Evolutionary conservation across 2,329 filamentous ascomycete genomes (phyloP).

Genomic region (Phyllosticta citrichinensis): DNA sequence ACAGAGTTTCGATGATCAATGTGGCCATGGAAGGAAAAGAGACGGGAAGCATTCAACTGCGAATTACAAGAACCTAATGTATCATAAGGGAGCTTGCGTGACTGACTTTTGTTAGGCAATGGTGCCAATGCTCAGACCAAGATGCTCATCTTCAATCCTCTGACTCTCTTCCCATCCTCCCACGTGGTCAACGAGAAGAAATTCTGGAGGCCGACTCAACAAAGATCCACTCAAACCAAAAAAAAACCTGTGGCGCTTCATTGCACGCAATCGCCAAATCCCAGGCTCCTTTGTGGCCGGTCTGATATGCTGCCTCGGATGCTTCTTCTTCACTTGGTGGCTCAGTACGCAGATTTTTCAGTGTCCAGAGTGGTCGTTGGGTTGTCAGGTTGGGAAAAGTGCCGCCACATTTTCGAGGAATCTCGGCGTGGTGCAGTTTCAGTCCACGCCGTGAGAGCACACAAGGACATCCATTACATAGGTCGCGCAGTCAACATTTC

Average conservation of each 20-base stretch:
- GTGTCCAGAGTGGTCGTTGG: conserved; percentile 7
- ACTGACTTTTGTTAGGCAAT: too few species aligned
- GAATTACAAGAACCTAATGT: too few species aligned
- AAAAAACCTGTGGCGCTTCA: not conserved
- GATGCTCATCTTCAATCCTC: too few species aligned
- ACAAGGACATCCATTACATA: not conserved
- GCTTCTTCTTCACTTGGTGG: conserved; percentile 15
- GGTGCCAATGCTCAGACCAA: too few species aligned
- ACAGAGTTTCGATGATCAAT: too few species aligned
- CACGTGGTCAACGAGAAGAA: not conserved
- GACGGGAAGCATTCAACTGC: too few species aligned
- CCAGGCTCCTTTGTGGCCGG: not conserved
- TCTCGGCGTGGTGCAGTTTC: conserved; percentile 6
- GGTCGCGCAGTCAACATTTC: not conserved
- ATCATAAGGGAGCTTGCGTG: too few species aligned
- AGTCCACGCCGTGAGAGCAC: not conserved
- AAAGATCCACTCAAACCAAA: not conserved
- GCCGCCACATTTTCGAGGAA: not conserved
- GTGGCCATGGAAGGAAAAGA: too few species aligned
- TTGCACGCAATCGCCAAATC: not conserved
- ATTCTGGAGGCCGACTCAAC: too few species aligned
- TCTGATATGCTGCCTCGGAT: not conserved
- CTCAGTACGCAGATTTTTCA: conserved; percentile 15
- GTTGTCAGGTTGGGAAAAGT: not conserved
- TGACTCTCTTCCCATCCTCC: not conserved